Conservation (phyloP, 208 protist species). For the Leishmania tropica region DNA sequence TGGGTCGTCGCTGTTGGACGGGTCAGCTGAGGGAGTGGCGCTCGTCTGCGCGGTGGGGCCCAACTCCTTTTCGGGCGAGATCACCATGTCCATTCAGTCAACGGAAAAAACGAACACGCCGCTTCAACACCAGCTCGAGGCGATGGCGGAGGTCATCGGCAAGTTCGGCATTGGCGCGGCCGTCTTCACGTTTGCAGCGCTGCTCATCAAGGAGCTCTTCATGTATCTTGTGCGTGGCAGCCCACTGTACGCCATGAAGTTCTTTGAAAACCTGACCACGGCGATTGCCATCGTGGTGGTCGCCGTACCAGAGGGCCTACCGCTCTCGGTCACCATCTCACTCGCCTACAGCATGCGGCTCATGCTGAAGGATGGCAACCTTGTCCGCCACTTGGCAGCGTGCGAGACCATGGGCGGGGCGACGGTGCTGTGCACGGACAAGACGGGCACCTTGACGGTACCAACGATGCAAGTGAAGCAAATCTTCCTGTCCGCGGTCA, state of each 20-base stretch:
- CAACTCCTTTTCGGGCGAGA: conserved; percentile 67
- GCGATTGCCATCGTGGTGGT: conserved; percentile 98
- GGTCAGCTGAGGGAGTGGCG: conserved; percentile 66
- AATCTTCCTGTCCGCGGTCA: conserved; percentile 48
- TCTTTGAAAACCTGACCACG: conserved; percentile 90
- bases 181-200: conserved; percentile 67
- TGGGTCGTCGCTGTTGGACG: conserved; percentile 85
- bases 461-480: conserved; percentile 91
- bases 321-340: conserved; percentile 97
- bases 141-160: conserved; percentile 87
- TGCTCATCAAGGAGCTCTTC: conserved; percentile 79
- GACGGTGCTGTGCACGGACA: conserved; percentile 95
- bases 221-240: conserved; percentile 33
- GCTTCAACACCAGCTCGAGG: conserved; percentile 87
- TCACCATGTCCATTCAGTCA: conserved; percentile 64
- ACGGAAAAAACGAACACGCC: conserved; percentile 78
- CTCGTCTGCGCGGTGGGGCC: conserved; percentile 89
- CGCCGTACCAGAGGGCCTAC: conserved; percentile 97
- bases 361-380: conserved; percentile 95
- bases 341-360: conserved; percentile 96
- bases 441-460: conserved; percentile 94
- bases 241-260: conserved; percentile 68
- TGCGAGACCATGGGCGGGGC: conserved; percentile 98
- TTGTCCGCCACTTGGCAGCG: conserved; percentile 94
- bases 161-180: conserved; percentile 84